Evolutionary conservation across 202 grass and related monocot species (phyloP), one percentile per base, ranked within the genome.

Genomic region (Panicum hallii): DNA sequence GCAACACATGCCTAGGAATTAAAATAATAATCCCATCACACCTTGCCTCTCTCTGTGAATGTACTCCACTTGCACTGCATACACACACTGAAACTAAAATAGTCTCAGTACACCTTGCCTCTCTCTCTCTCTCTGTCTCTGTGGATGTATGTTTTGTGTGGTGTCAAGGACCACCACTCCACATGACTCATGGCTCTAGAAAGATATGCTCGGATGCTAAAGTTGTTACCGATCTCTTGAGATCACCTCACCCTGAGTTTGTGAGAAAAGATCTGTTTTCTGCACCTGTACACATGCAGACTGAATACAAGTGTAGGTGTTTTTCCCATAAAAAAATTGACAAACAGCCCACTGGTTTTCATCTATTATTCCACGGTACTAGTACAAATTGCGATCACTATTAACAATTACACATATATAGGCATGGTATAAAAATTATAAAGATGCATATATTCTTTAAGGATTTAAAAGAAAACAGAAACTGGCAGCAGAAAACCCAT

Each of bases 101-200:
- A 26, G 26, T 26, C 26, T 26, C 26, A 26, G 26, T 26, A 26
- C 26, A 26, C 26, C 26, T 26, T 26, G 26, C 26, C 26, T 26
- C 26, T 26, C 0, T 8, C 36, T 20, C 16, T 23, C 44, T 73
- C 26, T 26, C 26, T 26, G 26, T 8, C 36, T 20, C 16, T 23
- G 56, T 73, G 7, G 9, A 50, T 63, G 58, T 48, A 38, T 65
- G 63, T 65, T 63, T 56, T 26, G 55, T 72, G 63, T 50, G 6
- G 53, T 49, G 63, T 45, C 44, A 40, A 60, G 74, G 64, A 70
- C 41, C 52, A 58, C 40, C 22, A 36, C 12, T 46, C 41, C 28
- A 78, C 64, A 49, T 78, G 52, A 41, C 48, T 28, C 44, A 49
- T 63, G 44, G 26, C 42, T 61, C 80, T 62, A 72, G 54, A 82